Conservation (phyloP, 2,329 filamentous ascomycete genomes). For the Epicoccum nigrum region DNA sequence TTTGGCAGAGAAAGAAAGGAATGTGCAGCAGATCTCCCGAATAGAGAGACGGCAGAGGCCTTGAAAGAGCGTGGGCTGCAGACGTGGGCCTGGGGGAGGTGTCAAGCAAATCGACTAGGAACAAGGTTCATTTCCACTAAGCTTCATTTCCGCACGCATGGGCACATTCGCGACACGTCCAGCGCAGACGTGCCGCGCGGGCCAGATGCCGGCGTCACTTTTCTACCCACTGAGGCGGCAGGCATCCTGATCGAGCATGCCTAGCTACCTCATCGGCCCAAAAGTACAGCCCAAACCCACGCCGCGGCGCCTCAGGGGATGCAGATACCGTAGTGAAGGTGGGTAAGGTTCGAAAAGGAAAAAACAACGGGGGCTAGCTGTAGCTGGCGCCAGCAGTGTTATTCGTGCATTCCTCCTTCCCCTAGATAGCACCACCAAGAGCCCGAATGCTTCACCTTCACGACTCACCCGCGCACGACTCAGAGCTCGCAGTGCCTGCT, state of each 20-base stretch:
- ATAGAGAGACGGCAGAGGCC: constrained; percentile 22
- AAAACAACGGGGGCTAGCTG: constrained; percentile 21
- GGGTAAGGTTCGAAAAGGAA: constrained; percentile 6
- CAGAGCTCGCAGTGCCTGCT: constrained; percentile 12
- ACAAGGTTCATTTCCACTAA: constrained; percentile 32
- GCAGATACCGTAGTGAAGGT: constrained; percentile 1
- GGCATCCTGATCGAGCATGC: constrained; percentile 15
- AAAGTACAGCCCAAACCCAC: constrained; percentile 15
- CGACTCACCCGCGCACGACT: constrained; percentile 13
- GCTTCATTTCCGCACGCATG: constrained; percentile 36
- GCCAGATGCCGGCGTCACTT: constrained; percentile 18
- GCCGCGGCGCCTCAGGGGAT: constrained; percentile 23
- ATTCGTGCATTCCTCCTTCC: constrained; percentile 16
- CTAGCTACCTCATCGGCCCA: constrained; percentile 12
- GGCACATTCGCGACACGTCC: constrained; percentile 18
- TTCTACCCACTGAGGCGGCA: constrained; percentile 9
- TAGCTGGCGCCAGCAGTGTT: neutral
- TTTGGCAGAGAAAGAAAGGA: constrained; percentile 22
- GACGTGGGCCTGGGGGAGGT: constrained; percentile 24
- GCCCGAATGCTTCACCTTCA: constrained; percentile 4
- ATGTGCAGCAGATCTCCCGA: constrained; percentile 28
- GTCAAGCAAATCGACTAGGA: constrained; percentile 23
- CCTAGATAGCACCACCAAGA: constrained; percentile 10
- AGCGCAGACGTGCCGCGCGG: constrained; percentile 20
- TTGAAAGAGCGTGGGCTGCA: constrained; percentile 24